Evolutionary conservation across 306 rosid genomes (phyloP).

Genomic region (Canavalia gladiata): DNA sequence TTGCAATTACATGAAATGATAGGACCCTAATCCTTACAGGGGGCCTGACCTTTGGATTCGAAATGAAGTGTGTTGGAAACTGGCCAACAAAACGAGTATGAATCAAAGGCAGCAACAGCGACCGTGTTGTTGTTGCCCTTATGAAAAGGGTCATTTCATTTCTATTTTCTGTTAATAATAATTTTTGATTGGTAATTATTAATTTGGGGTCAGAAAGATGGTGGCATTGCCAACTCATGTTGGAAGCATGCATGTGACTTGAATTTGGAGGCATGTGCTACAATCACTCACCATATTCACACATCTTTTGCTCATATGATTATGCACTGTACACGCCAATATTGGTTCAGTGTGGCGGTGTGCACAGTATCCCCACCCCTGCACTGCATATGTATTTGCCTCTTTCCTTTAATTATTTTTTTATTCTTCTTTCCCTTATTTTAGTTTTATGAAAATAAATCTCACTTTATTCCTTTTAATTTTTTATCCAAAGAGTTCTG

Average conservation of each 20-base stretch:
- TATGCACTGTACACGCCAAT: constrained; percentile 44
- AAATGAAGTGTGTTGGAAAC: constrained; percentile 48
- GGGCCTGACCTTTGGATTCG: constrained; percentile 36
- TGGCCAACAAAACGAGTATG: constrained; percentile 37
- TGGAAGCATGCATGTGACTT: constrained; percentile 42
- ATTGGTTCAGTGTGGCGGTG: constrained; percentile 61
- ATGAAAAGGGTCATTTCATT: no score
- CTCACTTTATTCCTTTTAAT: constrained; percentile 48
- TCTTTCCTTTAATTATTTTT: neutral
- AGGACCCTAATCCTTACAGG: constrained; percentile 16
- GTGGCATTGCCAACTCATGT: neutral
- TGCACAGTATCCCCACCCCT: constrained; percentile 53
- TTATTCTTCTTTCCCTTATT: constrained; percentile 37
- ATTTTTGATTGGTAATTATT: neutral
- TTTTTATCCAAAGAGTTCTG: neutral
- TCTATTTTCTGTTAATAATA: neutral
- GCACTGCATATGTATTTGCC: neutral
- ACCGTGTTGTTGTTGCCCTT: no score
- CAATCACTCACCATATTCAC: constrained; percentile 29
- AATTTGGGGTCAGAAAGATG: constrained; percentile 6
- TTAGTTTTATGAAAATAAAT: constrained; percentile 39
- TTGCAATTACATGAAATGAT: constrained; percentile 21
- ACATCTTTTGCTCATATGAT: constrained; percentile 23
- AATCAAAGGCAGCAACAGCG: constrained; percentile 20
- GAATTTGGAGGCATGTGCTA: constrained; percentile 59